Base-by-base conservation (phyloP, 2,329 filamentous ascomycete species). In the Alternaria sp. region DNA sequence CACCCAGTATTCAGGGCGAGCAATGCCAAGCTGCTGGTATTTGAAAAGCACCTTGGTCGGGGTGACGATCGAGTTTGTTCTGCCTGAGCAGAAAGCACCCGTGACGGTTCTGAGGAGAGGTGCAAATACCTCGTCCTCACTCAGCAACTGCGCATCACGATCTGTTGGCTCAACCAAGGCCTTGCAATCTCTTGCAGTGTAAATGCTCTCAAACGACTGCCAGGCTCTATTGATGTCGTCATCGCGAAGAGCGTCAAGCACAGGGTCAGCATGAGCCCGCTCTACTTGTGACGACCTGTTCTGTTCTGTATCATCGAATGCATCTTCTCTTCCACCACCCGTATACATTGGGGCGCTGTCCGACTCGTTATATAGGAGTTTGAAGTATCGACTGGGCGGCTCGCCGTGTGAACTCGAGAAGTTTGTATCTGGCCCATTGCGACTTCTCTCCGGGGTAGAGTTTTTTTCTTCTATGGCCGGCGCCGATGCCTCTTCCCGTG, bases 1-100 rank as follows among this genome's bases (percentile, higher is more conserved):
- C 14, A 44, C 17, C 74, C 74, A 77, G 23, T 66, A 56, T 0
- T 69, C 64, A 7, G 51, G 52, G 13, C 60, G 61, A 36, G 63
- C 63, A 26, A 78, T 56, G 17, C 66, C 71, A 14, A 75, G 58
- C 49, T 73, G 70, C 58, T 73, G 66, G 56, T 68, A 75, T 45
- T 58, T 71, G 51, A 73, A 68, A 7, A 77, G 61, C 7, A 69
- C 65, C 9, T 46, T 34, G 5, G 71, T 71, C 3, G 75, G 75
- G 9, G 65, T 68, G 3, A 66, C 51, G 2, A 50, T 39, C 10
- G 59, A 37, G 11, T 53, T 28, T 3, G 14, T 44, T 7, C 46
- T 59, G 21, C 62, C 62, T 24, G 49, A 52, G 39, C 62, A 70
- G 39, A 76, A 74, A 0, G 59, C 52, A 3, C 33, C 44, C 17